phyloP scores from a whole-genome alignment of 2,329 filamentous ascomycete species.

The Hymenotorrendiella dingleyae region DNA sequence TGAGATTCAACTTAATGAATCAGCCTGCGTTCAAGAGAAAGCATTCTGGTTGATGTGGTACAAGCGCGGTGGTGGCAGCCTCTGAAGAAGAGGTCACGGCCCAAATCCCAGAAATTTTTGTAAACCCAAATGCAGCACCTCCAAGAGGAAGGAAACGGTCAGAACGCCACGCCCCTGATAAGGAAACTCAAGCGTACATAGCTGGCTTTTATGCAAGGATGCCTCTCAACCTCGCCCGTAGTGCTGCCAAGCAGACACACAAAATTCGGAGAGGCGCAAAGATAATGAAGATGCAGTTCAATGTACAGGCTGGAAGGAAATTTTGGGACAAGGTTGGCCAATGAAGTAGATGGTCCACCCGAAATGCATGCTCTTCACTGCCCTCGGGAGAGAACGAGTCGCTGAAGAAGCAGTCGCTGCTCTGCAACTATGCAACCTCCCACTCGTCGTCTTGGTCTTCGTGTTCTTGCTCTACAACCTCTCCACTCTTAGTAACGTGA shows the following conservation, averaged over 20 bases:
- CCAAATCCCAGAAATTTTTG: conserved; percentile 19
- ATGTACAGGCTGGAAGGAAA: conserved; percentile 20
- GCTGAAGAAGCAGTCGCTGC: not conserved
- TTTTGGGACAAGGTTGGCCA: not conserved
- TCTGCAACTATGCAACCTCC: conserved; percentile 25
- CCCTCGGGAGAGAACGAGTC: not conserved
- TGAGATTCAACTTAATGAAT: too few species aligned
- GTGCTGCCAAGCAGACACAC: conserved; percentile 18
- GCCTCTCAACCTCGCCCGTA: conserved; percentile 14
- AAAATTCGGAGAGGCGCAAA: conserved; percentile 10
- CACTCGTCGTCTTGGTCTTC: conserved; percentile 27
- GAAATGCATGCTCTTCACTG: not conserved
- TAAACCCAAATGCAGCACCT: conserved; percentile 8
- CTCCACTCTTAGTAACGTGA: conserved; percentile 15
- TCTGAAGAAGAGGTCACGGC: conserved; percentile 8
- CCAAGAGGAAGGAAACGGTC: conserved; percentile 5
- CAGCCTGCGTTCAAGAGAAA: too few species aligned
- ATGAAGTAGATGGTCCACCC: not conserved
- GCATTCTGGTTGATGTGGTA: conserved; percentile 5
- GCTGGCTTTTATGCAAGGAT: conserved; percentile 18
- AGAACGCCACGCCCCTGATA: conserved; percentile 21
- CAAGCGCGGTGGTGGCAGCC: conserved; percentile 2
- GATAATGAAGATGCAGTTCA: conserved; percentile 8
- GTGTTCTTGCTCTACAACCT: conserved; percentile 17
- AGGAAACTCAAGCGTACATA: conserved; percentile 17